Evolutionary conservation across 305 asterid genomes (phyloP).

Genomic region (Fraxinus floribunda): DNA sequence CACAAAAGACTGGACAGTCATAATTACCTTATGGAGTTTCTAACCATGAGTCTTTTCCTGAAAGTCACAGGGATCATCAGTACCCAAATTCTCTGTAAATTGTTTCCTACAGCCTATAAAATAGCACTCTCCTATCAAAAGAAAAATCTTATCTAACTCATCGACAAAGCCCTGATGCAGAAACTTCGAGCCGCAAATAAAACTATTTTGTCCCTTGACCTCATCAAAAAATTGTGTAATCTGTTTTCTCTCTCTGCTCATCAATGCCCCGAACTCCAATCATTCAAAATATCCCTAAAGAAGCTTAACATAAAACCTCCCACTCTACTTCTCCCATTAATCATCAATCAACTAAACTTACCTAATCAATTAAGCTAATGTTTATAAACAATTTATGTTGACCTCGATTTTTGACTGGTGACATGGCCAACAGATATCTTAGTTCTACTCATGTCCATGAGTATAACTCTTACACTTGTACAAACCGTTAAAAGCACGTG

Average conservation of each 20-base stretch:
- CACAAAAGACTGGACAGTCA: neutral
- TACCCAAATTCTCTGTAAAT: neutral
- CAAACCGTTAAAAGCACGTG: too few species aligned
- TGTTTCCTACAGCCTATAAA: neutral
- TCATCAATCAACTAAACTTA: slow-evolving; percentile 8
- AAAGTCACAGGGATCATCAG: neutral
- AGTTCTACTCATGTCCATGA: too few species aligned
- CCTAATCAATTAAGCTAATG: neutral
- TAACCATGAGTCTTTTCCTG: neutral
- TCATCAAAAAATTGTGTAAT: too few species aligned
- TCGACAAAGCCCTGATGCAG: neutral
- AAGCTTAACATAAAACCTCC: neutral
- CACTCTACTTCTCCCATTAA: neutral
- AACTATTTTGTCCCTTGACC: too few species aligned
- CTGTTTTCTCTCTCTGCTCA: too few species aligned
- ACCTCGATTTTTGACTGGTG: too few species aligned
- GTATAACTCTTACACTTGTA: too few species aligned
- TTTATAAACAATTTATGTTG: neutral
- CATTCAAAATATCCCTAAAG: slow-evolving; percentile 7
- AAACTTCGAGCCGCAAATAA: neutral
- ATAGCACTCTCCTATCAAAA: neutral
- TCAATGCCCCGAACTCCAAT: neutral
- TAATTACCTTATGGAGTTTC: neutral
- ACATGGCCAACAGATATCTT: too few species aligned
- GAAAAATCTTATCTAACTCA: neutral